Evolutionary conservation across 2,329 filamentous ascomycete species (phyloP).

Genomic region (Coniochaeta hoffmannii): DNA sequence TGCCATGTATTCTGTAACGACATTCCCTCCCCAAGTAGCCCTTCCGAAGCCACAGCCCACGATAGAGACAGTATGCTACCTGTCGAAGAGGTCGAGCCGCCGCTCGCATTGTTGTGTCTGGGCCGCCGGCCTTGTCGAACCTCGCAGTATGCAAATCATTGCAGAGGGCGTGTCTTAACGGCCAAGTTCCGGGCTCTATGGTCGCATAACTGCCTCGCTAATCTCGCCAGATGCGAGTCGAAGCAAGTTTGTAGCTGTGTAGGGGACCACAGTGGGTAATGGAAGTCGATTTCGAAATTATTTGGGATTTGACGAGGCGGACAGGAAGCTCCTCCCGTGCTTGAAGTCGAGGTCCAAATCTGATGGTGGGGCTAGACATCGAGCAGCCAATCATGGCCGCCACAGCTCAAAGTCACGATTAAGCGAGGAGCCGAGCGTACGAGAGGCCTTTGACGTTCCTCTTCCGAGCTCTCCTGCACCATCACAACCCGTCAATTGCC

Average conservation of each 20-base stretch:
- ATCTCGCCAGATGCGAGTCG: not conserved
- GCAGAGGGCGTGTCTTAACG: not conserved
- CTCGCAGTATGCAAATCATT: slow-evolving; percentile 4
- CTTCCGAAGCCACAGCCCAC: not conserved
- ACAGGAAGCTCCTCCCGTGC: not conserved
- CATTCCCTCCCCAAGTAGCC: not conserved
- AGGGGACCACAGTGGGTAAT: not conserved
- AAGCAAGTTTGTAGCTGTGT: too few relatives aligned
- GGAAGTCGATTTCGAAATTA: not conserved
- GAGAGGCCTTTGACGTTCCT: not conserved
- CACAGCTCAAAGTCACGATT: not conserved
- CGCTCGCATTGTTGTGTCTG: slow-evolving; percentile 4
- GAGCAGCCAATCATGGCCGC: not conserved
- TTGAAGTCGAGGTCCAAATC: not conserved
- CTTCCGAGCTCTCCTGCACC: slow-evolving; percentile 1
- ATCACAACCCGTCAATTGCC: not conserved
- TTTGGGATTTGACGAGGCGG: too few relatives aligned
- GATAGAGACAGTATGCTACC: not conserved
- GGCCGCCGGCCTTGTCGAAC: slow-evolving; percentile 4
- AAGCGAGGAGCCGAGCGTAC: slow-evolving; percentile 2
- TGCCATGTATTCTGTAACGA: not conserved
- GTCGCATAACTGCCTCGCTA: not conserved
- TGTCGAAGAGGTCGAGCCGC: slow-evolving; percentile 3
- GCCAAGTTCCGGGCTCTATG: not conserved
- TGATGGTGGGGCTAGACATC: not conserved